These are phyloP conservation scores for Arctium minus DNA, from an alignment of 129 eudicot genomes.

Conservation along the genomic window DNA sequence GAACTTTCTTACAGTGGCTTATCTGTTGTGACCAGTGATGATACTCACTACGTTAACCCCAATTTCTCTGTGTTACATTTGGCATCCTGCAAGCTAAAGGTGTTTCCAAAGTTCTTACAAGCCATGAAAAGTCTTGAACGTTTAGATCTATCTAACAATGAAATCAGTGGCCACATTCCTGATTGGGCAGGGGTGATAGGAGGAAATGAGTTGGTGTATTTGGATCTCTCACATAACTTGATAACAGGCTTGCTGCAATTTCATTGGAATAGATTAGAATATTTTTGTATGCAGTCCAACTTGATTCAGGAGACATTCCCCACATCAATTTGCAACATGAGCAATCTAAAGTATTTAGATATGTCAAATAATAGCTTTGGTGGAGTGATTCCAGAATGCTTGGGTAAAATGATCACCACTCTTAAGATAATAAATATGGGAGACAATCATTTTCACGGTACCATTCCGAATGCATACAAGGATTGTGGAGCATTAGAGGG, in stretches of 20 bases:
- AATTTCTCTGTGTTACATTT: not conserved
- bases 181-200: constrained; percentile 10
- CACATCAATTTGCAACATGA: too few relatives aligned
- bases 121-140: not conserved
- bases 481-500: not conserved
- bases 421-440: constrained; percentile 5
- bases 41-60: not conserved
- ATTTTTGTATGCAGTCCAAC: too few relatives aligned
- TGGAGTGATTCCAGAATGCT: too few relatives aligned
- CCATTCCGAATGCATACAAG: constrained; percentile 10
- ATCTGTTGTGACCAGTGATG: not conserved
- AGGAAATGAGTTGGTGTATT: not conserved
- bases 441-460: constrained; percentile 23
- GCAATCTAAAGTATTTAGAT: too few relatives aligned
- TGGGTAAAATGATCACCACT: too few relatives aligned
- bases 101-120: not conserved
- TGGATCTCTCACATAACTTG: constrained; percentile 29
- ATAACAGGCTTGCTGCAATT: not conserved
- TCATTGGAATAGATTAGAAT: not conserved
- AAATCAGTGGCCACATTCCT: constrained; percentile 13
- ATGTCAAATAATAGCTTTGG: too few relatives aligned
- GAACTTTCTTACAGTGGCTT: constrained; percentile 22
- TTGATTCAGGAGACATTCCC: too few relatives aligned
- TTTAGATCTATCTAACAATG: constrained; percentile 14
- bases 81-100: constrained; percentile 12